phyloP scores from a whole-genome alignment of 192 early-diverging fungal genomes.

The Umbelopsis ramanniana region DNA sequence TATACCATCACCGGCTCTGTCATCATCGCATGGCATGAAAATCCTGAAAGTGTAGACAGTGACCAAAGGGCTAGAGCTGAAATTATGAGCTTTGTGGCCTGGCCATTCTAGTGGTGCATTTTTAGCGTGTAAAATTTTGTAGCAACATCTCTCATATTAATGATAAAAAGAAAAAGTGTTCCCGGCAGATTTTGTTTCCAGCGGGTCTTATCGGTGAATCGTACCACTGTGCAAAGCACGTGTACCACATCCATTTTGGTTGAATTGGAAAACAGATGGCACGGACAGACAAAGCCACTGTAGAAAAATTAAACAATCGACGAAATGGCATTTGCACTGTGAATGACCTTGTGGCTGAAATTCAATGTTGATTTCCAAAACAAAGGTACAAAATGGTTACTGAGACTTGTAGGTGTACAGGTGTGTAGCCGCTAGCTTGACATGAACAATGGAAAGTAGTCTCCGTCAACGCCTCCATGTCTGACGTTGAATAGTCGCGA shows the following conservation, averaged over 20 bases:
- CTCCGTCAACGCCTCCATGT: neutral
- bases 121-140: neutral
- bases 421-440: no score
- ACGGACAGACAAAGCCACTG: no score
- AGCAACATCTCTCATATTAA: neutral
- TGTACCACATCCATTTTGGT: no score
- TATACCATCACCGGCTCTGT: constrained; percentile 21
- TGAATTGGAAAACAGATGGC: no score
- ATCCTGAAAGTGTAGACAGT: neutral
- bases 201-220: no score
- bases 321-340: no score
- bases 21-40: constrained; percentile 15
- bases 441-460: neutral
- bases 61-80: constrained; percentile 16
- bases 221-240: no score
- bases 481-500: neutral
- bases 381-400: no score
- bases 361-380: no score
- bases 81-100: constrained; percentile 20
- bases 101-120: neutral
- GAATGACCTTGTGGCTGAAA: no score
- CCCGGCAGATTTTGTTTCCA: neutral
- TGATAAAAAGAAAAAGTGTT: neutral
- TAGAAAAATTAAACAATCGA: no score
- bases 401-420: no score